phyloP scores from a whole-genome alignment of 2,329 filamentous ascomycete genomes.

The Aureobasidium sp. region DNA sequence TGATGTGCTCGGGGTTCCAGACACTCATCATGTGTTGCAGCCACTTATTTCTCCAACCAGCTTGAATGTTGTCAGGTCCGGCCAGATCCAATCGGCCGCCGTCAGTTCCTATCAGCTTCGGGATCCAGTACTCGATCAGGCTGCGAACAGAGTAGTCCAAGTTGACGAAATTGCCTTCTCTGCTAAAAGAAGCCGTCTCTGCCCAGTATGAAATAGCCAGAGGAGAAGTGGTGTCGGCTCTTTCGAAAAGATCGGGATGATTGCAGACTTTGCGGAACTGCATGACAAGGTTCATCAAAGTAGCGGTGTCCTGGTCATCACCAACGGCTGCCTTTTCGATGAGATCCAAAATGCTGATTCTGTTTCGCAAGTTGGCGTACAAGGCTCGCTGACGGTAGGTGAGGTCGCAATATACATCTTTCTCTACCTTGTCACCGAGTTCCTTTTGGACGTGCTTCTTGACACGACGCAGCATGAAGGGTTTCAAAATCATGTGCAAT shows the following conservation, averaged over 20 bases:
- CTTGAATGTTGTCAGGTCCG: slow-evolving; percentile 63
- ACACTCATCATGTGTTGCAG: slow-evolving; percentile 81
- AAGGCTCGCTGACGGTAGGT: slow-evolving; percentile 93
- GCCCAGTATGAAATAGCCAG: slow-evolving; percentile 81
- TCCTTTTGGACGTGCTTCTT: slow-evolving; percentile 99
- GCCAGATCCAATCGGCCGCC: slow-evolving; percentile 69
- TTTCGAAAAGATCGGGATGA: slow-evolving; percentile 93
- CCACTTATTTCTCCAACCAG: slow-evolving; percentile 74
- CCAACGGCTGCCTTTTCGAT: slow-evolving; percentile 95
- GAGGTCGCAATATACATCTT: slow-evolving; percentile 92
- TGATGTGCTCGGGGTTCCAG: slow-evolving; percentile 74
- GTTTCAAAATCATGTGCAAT: slow-evolving; percentile 97
- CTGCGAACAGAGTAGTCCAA: slow-evolving; percentile 85
- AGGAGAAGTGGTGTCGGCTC: slow-evolving; percentile 83
- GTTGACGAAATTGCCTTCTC: slow-evolving; percentile 72
- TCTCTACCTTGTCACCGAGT: slow-evolving; percentile 95
- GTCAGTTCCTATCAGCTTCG: slow-evolving; percentile 73
- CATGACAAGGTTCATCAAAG: slow-evolving; percentile 98
- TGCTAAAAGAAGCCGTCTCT: slow-evolving; percentile 89
- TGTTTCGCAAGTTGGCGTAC: slow-evolving; percentile 86
- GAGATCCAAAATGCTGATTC: slow-evolving; percentile 97
- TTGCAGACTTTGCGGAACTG: slow-evolving; percentile 99
- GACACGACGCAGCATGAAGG: slow-evolving; percentile 98
- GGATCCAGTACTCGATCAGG: slow-evolving; percentile 75
- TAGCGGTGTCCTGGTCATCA: slow-evolving; percentile 90